Evolutionary conservation across 2,329 filamentous ascomycete species (phyloP), one percentile per base, ranked within the genome.

Genomic region (Capronia americana): DNA sequence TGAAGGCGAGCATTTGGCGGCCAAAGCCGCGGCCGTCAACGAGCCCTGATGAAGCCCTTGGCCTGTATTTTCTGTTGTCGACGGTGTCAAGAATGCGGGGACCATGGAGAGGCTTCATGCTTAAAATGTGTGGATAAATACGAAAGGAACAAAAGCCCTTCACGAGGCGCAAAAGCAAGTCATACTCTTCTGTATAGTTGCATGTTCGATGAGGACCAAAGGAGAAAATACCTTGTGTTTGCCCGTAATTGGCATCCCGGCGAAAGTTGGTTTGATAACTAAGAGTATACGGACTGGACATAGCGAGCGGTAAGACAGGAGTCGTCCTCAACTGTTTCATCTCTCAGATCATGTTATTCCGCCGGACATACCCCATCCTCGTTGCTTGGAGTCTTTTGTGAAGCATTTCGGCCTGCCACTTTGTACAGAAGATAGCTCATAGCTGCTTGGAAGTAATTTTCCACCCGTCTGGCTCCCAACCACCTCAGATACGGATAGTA

Each of bases 1-100:
- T 23, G 71, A 71, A 32, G 71, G 70, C 11, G 71, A 71, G 46
- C 61, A 65, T 50, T 41, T 70, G 20, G 69, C 71, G 2, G 67
- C 70, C 23, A 51, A 70, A 24, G 70, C 71, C 44, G 70, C 66
- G 10, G 70, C 66, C 8, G 51, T 56, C n/a, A 73, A 72, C 38
- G 70, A 73, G 59, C 71, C 71, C 11, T 71, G 59, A 70, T 17
- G 32, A 38, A 30, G 26, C 38, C 5, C 20, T 11, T 14, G 44
- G 46, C n/a, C 34, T 11, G 20, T 24, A 41, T 5, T 14, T 20
- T 51, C 20, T 44, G 17, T 3, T 17, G 17, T 44, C 14, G 38
- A 44, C 17, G 5, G 17, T 44, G 14, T n/a, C 38, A n/a, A n/a
- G 17, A n/a, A 44, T 8, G 14, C 38, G 14, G 14, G 32, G 38